Base-by-base conservation (phyloP, 176 grass and related monocot species). In the Triticum turgidum region DNA sequence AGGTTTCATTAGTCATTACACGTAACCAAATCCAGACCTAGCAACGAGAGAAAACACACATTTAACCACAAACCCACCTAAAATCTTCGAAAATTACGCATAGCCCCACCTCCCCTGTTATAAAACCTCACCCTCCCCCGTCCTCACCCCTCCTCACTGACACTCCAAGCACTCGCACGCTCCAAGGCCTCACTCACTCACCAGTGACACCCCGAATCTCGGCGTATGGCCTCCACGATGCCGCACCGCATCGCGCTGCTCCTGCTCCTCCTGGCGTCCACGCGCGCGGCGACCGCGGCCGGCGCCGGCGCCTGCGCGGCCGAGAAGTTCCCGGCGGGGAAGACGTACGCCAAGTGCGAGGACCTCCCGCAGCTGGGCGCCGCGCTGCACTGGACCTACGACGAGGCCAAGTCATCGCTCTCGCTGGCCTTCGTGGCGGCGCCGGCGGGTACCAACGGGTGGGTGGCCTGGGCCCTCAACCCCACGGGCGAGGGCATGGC, bases 381-480 rank as follows among this genome's bases (percentile, higher is more conserved):
- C 4, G 73, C 94, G 33, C 81, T 95, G 25, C 91, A 93, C 87
- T 95, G 89, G 89, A 89, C 91, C 13, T 81, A 93, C 89, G 87
- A 95, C 87, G 52, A 68, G 41, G 1, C 81, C 25, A 78, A 67
- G 73, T 34, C 8, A 7, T 37, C 77, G 0, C 89, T 95, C 21
- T 93, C 89, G 0, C 11, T 95, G 27, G 94, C 94, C 12, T 93
- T 95, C 87, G 91, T 93, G 59, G 89, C 89, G 6, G 78, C 93
- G 35, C 90, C 93, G 2, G 81, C 91, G 8, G 64, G 33, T 5
- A 0, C 80, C 7, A 74, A 73, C 42, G 94, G 94, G 39, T 95
- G 94, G 94, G 94, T 93, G 29, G 89, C 94, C 18, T 95, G 91
- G 94, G 94, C 66, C 0, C 89, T 95, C 13, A 95, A 95, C 87